A percentile compares a stretch with the other conserved stretches of the same genome.
These are phyloP conservation scores for Stemphylium beticola DNA, from an alignment of 2,329 filamentous ascomycete genomes.

Conservation along the genomic window DNA sequence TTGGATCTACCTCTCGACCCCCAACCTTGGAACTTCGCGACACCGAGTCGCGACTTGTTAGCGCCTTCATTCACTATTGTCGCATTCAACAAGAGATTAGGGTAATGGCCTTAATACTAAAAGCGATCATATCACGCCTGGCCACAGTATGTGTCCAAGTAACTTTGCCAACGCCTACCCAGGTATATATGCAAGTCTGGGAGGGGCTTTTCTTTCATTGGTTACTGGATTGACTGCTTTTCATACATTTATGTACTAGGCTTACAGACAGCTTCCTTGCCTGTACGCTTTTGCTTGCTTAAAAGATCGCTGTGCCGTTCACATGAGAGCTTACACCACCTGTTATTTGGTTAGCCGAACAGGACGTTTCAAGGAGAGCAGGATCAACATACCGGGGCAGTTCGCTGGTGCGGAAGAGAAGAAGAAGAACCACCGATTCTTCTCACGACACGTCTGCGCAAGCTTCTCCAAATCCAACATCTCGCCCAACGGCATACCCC, in stretches of 20 bases:
- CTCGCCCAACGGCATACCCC: constrained; percentile 51
- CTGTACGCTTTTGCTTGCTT: neutral
- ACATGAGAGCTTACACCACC: constrained; percentile 53
- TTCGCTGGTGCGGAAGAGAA: constrained; percentile 67
- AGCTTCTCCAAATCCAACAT: constrained; percentile 59
- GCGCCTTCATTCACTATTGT: too few species aligned
- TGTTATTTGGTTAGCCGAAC: constrained; percentile 14
- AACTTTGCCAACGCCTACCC: too few species aligned
- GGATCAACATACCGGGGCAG: constrained; percentile 54
- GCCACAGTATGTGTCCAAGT: too few species aligned
- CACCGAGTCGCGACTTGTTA: too few species aligned
- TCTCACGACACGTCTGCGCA: constrained; percentile 61
- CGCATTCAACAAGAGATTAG: too few species aligned
- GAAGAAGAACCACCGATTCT: constrained; percentile 66
- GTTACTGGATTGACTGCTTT: too few species aligned
- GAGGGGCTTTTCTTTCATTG: too few species aligned
- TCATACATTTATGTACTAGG: too few species aligned
- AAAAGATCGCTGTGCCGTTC: constrained; percentile 52
- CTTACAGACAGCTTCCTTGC: too few species aligned
- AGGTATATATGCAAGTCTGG: too few species aligned
- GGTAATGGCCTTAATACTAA: too few species aligned
- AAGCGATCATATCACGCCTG: too few species aligned
- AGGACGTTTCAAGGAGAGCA: neutral
- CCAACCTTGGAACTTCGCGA: neutral
- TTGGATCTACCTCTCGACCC: neutral